A percentile compares a stretch with the other conserved stretches of the same genome.
Evolutionary conservation across 2,329 filamentous ascomycete species (phyloP).

Genomic region (Aspergillus sp.): DNA sequence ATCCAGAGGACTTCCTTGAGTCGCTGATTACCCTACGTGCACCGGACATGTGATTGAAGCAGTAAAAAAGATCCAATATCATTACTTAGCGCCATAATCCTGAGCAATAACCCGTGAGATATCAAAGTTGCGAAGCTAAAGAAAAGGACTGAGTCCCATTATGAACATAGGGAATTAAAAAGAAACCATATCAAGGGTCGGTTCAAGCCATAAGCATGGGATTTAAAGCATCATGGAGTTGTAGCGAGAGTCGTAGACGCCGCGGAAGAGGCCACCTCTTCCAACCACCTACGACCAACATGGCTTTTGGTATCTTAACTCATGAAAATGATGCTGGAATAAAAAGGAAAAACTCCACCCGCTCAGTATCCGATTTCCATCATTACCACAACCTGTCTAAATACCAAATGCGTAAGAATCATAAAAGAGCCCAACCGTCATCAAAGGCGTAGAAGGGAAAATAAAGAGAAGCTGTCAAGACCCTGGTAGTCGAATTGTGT

Average conservation of each 20-base stretch:
- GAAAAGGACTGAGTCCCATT: conserved; percentile 13
- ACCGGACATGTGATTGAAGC: background rate
- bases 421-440: conserved; percentile 7
- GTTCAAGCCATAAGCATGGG: conserved; percentile 4
- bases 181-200: conserved; percentile 4
- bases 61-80: conserved; percentile 20
- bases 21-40: background rate
- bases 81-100: conserved; percentile 22
- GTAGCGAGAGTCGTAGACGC: background rate
- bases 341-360: conserved; percentile 18
- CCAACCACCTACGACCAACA: conserved; percentile 11
- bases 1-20: background rate
- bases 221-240: conserved; percentile 1
- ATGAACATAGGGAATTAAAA: conserved; percentile 9
- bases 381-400: conserved; percentile 15
- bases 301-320: conserved; percentile 18
- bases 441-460: conserved; percentile 3
- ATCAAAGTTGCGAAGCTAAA: conserved; percentile 16
- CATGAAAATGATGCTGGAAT: conserved; percentile 15
- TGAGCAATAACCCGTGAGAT: conserved; percentile 24
- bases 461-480: background rate
- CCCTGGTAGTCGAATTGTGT: background rate
- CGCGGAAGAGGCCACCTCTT: conserved; percentile 9
- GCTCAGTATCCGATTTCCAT: conserved; percentile 14
- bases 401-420: conserved; percentile 17